Percentiles rank a stretch among this genome's conserved stretches.
phyloP scores from a whole-genome alignment of 345 rosid species.

The Erodium maritimum region DNA sequence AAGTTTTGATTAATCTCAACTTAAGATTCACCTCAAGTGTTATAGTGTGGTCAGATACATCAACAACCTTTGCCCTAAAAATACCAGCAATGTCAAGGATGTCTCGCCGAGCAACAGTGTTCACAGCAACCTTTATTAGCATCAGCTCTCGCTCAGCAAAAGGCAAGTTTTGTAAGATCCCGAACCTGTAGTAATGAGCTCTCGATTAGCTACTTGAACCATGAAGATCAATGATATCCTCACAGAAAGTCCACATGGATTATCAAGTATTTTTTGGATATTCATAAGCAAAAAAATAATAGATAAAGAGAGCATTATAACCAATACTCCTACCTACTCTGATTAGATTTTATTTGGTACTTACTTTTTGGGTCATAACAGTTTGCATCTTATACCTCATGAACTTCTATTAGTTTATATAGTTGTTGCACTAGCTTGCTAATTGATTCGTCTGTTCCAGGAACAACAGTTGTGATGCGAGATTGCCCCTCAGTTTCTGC shows the following conservation, averaged over 20 bases:
- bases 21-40: conserved; percentile 15
- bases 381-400: conserved; percentile 35
- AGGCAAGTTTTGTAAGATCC: conserved; percentile 15
- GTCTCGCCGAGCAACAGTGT: conserved; percentile 16
- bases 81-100: conserved; percentile 21
- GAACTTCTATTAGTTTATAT: conserved; percentile 39
- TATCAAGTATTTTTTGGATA: too few species aligned
- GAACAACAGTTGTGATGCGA: conserved; percentile 55
- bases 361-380: background rate
- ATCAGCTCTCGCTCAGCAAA: conserved; percentile 23
- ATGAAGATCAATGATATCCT: too few species aligned
- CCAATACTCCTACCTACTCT: background rate
- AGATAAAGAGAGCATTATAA: background rate
- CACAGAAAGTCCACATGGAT: background rate
- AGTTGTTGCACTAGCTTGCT: conserved; percentile 57
- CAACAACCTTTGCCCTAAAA: conserved; percentile 17
- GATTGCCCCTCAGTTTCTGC: conserved; percentile 50
- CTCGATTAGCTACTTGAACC: background rate
- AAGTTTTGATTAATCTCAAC: too few species aligned
- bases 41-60: conserved; percentile 19
- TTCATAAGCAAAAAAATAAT: background rate
- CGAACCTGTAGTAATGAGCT: conserved; percentile 5
- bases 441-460: conserved; percentile 59
- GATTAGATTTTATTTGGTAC: background rate
- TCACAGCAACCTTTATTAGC: conserved; percentile 18